A percentile compares a stretch with the other conserved stretches of the same genome.
Conservation (phyloP, 176 grass and related monocot genomes). For the Coix lacrymajobi region DNA sequence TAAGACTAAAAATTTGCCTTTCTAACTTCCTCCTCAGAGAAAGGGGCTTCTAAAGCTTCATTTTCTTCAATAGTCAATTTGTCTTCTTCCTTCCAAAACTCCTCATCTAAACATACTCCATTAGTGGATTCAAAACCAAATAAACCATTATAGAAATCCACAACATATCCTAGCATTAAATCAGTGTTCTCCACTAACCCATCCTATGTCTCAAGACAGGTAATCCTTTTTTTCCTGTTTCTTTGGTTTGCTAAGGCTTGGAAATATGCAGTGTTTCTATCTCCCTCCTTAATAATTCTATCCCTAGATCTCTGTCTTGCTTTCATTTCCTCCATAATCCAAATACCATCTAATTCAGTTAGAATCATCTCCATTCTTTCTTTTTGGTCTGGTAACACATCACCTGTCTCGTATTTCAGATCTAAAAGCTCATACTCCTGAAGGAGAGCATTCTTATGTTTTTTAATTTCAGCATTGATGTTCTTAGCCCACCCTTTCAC, state of each 20-base stretch:
- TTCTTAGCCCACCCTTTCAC: too few species aligned
- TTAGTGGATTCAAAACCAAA: background rate
- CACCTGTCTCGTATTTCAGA: too few species aligned
- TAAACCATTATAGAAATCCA: background rate
- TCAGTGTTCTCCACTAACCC: background rate
- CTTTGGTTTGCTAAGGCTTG: background rate
- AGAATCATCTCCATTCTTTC: too few species aligned
- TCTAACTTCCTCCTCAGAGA: too few species aligned
- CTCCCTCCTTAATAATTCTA: background rate
- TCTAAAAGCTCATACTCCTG: too few species aligned
- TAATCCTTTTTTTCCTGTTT: background rate
- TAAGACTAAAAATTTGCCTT: background rate
- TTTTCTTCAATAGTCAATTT: background rate
- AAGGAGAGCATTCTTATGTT: too few species aligned
- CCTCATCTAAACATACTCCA: too few species aligned
- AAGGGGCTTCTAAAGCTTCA: too few species aligned
- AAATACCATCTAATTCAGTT: too few species aligned
- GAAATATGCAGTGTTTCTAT: background rate
- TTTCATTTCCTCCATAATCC: background rate
- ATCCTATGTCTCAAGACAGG: background rate
- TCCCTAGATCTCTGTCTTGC: background rate
- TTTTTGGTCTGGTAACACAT: too few species aligned
- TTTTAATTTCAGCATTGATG: too few species aligned
- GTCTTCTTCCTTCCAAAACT: background rate
- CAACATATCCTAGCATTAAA: accelerated